Conservation (phyloP, 768 basidiomycete genomes). For the Amanita inopinata region DNA sequence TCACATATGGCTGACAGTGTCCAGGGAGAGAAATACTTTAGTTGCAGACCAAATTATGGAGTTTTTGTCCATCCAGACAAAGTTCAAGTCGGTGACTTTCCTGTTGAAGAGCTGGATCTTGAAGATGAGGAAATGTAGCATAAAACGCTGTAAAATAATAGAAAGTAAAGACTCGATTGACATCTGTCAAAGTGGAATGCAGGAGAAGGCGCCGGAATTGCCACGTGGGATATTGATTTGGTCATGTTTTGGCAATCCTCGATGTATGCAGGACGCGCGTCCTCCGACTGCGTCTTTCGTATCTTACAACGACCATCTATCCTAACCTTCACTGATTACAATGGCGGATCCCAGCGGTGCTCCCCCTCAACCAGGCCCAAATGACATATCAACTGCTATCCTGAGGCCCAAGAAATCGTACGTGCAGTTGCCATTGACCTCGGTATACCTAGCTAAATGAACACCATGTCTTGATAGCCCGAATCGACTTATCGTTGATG, state of each 20-base stretch:
- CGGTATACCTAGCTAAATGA: slow-evolving; percentile 13
- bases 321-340: slow-evolving; percentile 14
- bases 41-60: slow-evolving; percentile 66
- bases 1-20: slow-evolving; percentile 38
- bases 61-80: slow-evolving; percentile 82
- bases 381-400: slow-evolving; percentile 93
- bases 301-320: slow-evolving; percentile 15
- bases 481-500: slow-evolving; percentile 96
- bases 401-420: slow-evolving; percentile 97
- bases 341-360: slow-evolving; percentile 84
- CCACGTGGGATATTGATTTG: slow-evolving; percentile 26
- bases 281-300: slow-evolving; percentile 21
- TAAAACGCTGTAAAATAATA: too few relatives aligned
- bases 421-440: slow-evolving; percentile 23
- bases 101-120: slow-evolving; percentile 68
- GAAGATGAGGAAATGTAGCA: slow-evolving; percentile 61
- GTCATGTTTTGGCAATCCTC: slow-evolving; percentile 20
- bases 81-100: slow-evolving; percentile 78
- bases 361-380: slow-evolving; percentile 71
- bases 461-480: slow-evolving; percentile 44
- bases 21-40: slow-evolving; percentile 79
- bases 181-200: neutral
- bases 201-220: slow-evolving; percentile 9
- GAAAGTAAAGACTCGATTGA: too few relatives aligned
- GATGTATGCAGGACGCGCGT: slow-evolving; percentile 31